Conservation (phyloP, 106 monocot genomes). For the Acorus gramineus region DNA sequence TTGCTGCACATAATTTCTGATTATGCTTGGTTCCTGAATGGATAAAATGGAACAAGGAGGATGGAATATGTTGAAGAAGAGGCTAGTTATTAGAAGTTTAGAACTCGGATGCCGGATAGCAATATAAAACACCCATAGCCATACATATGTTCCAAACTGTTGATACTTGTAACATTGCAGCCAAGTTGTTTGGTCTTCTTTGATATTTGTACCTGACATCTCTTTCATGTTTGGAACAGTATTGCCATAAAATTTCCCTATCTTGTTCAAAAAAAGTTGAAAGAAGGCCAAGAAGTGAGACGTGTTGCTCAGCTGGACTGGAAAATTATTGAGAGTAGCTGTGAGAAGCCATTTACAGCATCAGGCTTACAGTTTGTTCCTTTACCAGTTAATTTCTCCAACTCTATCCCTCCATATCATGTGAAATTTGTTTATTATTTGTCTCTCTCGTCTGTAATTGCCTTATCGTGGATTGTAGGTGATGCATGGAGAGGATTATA, state of each 20-base stretch:
- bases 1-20: too few species aligned
- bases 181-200: too few species aligned
- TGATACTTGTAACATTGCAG: too few species aligned
- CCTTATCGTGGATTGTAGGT: conserved; percentile 33
- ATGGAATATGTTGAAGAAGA: too few species aligned
- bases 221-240: conserved; percentile 25
- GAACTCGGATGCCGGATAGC: too few species aligned
- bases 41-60: too few species aligned
- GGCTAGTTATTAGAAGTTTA: too few species aligned
- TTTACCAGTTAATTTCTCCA: conserved; percentile 60
- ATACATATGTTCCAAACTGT: too few species aligned
- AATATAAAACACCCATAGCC: too few species aligned
- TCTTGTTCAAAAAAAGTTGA: conserved; percentile 55
- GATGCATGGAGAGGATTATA: conserved; percentile 94
- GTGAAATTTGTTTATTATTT: background rate
- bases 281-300: conserved; percentile 74
- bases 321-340: conserved; percentile 59
- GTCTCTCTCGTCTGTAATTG: conserved; percentile 5
- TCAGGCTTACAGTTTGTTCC: conserved; percentile 87
- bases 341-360: conserved; percentile 57
- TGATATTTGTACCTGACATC: too few species aligned
- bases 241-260: conserved; percentile 65
- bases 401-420: conserved; percentile 1
- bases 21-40: too few species aligned
- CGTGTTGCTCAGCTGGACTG: conserved; percentile 86